Conservation (phyloP, 2,329 filamentous ascomycete species). For the Macroventuria anomochaeta region DNA sequence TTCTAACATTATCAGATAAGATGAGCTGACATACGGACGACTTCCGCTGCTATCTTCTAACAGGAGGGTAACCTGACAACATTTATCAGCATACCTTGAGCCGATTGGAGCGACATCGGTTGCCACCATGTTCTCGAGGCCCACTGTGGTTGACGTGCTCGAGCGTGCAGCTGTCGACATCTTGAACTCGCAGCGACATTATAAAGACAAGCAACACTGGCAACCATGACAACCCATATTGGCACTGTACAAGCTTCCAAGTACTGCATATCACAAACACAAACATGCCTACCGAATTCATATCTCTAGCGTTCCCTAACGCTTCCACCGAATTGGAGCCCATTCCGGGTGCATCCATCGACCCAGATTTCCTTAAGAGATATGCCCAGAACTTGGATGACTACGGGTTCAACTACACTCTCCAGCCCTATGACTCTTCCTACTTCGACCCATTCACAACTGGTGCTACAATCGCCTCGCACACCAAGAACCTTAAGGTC, state of each 20-base stretch:
- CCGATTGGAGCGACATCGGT: slow-evolving; percentile 14
- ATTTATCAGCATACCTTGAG: slow-evolving; percentile 9
- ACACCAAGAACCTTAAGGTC: slow-evolving; percentile 65
- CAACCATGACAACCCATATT: not conserved
- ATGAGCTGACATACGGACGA: slow-evolving; percentile 8
- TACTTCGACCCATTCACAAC: slow-evolving; percentile 65
- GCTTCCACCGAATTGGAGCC: slow-evolving; percentile 63
- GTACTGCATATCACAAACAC: not conserved
- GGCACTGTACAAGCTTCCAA: not conserved
- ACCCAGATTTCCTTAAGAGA: slow-evolving; percentile 62
- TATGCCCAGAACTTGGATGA: slow-evolving; percentile 66
- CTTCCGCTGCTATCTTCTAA: not conserved
- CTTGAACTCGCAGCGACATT: not conserved
- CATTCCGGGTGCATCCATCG: slow-evolving; percentile 59
- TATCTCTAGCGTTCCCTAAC: slow-evolving; percentile 64
- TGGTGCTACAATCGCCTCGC: slow-evolving; percentile 63
- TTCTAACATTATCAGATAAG: not conserved
- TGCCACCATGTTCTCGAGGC: slow-evolving; percentile 6
- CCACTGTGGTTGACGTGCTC: slow-evolving; percentile 19
- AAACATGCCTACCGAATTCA: slow-evolving; percentile 57
- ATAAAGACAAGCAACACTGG: slow-evolving; percentile 10
- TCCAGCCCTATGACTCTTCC: slow-evolving; percentile 65
- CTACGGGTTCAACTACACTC: slow-evolving; percentile 67
- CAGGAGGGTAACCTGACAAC: slow-evolving; percentile 3
- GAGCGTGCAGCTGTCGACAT: slow-evolving; percentile 17